phyloP scores from a whole-genome alignment of 2,329 filamentous ascomycete genomes.

The Epichloe brachyelytri region DNA sequence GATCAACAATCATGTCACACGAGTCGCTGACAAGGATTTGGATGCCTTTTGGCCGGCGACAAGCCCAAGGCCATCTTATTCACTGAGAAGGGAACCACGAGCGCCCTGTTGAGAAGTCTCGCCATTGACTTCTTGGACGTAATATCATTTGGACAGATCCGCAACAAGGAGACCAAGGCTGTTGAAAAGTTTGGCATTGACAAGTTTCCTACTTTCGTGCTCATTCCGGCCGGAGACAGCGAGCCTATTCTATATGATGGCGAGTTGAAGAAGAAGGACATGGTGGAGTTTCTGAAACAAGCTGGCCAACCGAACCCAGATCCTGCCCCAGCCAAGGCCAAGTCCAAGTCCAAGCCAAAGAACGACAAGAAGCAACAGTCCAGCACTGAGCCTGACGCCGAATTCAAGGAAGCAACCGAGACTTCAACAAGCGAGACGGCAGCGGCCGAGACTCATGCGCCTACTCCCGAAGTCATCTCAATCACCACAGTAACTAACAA shows the following conservation, averaged over 20 bases:
- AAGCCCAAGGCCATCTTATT: conserved; percentile 81
- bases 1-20: conserved; percentile 85
- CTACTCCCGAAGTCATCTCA: conserved; percentile 33
- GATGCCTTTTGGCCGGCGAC: conserved; percentile 61
- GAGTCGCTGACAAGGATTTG: conserved; percentile 65
- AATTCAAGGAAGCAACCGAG: conserved; percentile 26
- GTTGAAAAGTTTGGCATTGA: conserved; percentile 63
- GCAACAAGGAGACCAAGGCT: conserved; percentile 62
- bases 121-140: conserved; percentile 83
- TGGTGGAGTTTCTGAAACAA: conserved; percentile 74
- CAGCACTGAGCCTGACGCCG: conserved; percentile 20
- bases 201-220: conserved; percentile 67
- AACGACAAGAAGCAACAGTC: conserved; percentile 11
- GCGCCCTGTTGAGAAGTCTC: conserved; percentile 66
- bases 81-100: conserved; percentile 82
- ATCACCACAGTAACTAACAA: conserved; percentile 53
- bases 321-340: conserved; percentile 33
- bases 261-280: conserved; percentile 70
- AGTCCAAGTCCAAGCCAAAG: conserved; percentile 23
- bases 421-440: conserved; percentile 19
- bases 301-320: conserved; percentile 69
- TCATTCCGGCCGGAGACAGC: conserved; percentile 59
- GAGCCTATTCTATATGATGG: conserved; percentile 65
- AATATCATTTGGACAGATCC: conserved; percentile 69
- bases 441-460: conserved; percentile 7